These are phyloP conservation scores for Coniochaeta sp. DNA, from an alignment of 2,329 filamentous ascomycete species.

Conservation along the genomic window DNA sequence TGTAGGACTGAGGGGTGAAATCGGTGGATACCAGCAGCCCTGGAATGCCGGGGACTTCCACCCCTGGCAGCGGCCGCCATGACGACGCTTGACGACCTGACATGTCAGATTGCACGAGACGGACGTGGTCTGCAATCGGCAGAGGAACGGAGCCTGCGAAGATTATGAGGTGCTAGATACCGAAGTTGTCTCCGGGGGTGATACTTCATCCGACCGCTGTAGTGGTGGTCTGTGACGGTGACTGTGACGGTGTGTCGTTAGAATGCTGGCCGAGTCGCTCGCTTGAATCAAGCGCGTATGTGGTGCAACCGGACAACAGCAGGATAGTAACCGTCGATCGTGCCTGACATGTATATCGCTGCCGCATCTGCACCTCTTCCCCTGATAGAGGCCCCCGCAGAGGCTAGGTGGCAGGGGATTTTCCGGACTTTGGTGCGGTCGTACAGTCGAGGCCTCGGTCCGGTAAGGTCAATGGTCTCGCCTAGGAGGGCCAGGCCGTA, in stretches of 20 bases:
- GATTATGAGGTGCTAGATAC: background rate
- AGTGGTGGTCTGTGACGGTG: background rate
- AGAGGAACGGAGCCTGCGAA: background rate
- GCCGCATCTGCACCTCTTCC: background rate
- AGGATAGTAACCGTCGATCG: background rate
- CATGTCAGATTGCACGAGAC: background rate
- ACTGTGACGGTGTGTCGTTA: background rate
- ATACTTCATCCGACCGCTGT: background rate
- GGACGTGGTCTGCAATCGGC: no score
- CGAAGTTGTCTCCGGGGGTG: background rate
- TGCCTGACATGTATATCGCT: background rate
- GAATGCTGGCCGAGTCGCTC: background rate
- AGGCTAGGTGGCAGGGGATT: background rate
- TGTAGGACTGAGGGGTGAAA: conserved; percentile 50
- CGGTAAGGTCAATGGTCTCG: background rate
- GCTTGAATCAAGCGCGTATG: background rate
- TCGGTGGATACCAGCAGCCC: conserved; percentile 55
- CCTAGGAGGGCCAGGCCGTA: background rate
- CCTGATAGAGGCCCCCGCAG: background rate
- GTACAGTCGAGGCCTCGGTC: background rate
- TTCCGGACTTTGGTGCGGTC: background rate
- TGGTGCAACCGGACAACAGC: background rate
- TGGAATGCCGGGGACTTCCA: conserved; percentile 39
- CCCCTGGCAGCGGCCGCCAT: conserved; percentile 41
- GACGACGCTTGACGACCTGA: conserved; percentile 4